Evolutionary conservation across 169 alveolate species (phyloP).

Genomic region (Cryptosporidium meleagridis): DNA sequence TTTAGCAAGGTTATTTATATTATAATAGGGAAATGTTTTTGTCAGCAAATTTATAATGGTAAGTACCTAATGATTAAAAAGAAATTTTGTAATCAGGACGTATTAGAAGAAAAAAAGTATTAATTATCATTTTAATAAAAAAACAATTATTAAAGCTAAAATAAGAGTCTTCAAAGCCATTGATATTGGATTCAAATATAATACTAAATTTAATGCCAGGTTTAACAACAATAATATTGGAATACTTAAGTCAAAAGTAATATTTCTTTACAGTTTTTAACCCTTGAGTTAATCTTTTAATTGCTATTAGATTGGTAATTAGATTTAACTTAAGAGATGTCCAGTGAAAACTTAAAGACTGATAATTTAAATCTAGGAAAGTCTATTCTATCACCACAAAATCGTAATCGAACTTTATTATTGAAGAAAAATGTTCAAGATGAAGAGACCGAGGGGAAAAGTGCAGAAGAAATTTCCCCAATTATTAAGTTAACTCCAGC

Average conservation of each 20-base stretch:
- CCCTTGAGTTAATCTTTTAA: background rate
- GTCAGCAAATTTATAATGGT: background rate
- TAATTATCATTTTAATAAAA: background rate
- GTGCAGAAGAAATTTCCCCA: background rate
- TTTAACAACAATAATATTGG: background rate
- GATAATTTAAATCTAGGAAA: constrained; percentile 18
- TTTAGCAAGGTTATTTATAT: background rate
- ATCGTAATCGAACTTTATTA: constrained; percentile 40
- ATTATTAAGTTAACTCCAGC: constrained; percentile 27
- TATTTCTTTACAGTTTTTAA: background rate
- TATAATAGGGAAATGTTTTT: background rate
- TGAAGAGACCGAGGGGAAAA: background rate
- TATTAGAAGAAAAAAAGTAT: too few relatives aligned
- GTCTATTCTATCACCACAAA: constrained; percentile 51
- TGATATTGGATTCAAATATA: background rate
- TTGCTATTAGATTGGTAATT: background rate
- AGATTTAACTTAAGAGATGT: constrained; percentile 13
- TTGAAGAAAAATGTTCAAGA: background rate
- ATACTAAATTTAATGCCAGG: background rate
- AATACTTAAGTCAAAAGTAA: background rate
- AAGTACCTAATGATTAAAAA: background rate
- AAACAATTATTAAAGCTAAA: background rate
- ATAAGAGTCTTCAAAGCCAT: background rate
- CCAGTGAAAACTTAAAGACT: constrained; percentile 29
- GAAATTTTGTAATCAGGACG: background rate